phyloP scores from a whole-genome alignment of 2,329 filamentous ascomycete species.

The Aspergillus luchuensis region DNA sequence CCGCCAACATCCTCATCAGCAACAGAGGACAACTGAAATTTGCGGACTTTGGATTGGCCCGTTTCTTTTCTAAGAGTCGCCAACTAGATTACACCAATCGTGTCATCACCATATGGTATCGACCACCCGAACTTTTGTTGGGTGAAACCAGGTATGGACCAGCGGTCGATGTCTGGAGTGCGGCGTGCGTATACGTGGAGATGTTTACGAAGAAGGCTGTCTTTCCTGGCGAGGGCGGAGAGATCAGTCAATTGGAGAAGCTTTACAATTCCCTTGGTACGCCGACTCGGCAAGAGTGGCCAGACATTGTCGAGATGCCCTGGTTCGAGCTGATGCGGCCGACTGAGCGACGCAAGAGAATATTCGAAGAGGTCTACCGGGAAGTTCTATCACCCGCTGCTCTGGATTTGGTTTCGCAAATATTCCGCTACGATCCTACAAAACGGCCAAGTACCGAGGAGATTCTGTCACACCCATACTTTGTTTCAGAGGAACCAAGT shows the following conservation, averaged over 20 bases:
- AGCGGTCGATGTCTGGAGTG: slow-evolving; percentile 94
- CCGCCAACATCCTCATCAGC: slow-evolving; percentile 93
- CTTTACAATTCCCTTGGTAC: slow-evolving; percentile 94
- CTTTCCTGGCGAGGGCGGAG: slow-evolving; percentile 93
- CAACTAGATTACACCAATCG: slow-evolving; percentile 97
- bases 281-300: slow-evolving; percentile 82
- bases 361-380: slow-evolving; percentile 81
- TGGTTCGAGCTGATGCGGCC: slow-evolving; percentile 95
- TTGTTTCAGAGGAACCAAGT: slow-evolving; percentile 75
- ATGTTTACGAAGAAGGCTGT: slow-evolving; percentile 93
- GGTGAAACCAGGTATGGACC: slow-evolving; percentile 90
- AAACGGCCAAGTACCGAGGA: slow-evolving; percentile 81
- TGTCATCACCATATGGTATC: slow-evolving; percentile 98
- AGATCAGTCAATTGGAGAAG: slow-evolving; percentile 93
- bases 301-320: slow-evolving; percentile 85
- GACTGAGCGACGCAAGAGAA: slow-evolving; percentile 68
- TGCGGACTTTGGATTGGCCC: slow-evolving; percentile 92
- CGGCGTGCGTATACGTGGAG: slow-evolving; percentile 93
- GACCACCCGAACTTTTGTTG: slow-evolving; percentile 83
- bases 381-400: slow-evolving; percentile 76
- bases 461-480: slow-evolving; percentile 85
- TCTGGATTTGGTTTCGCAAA: slow-evolving; percentile 76
- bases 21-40: slow-evolving; percentile 86
- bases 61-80: slow-evolving; percentile 91
- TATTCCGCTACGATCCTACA: slow-evolving; percentile 87